phyloP scores from a whole-genome alignment of 306 rosid species.

The Amphicarpaea edgeworthii region DNA sequence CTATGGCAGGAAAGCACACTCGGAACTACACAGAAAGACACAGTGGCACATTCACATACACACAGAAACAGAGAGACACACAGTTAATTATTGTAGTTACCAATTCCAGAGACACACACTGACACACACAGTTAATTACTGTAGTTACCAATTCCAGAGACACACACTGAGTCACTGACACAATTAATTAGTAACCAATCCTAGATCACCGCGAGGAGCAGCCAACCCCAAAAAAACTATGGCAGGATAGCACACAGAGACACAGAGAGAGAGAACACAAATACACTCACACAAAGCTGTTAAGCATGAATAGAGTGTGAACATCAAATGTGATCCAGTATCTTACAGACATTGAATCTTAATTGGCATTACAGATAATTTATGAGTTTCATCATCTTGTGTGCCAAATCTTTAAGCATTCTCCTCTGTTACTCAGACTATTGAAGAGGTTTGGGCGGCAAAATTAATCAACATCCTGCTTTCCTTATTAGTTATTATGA shows the following conservation, averaged over 20 bases:
- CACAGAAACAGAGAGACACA: too few relatives aligned
- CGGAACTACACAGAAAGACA: too few relatives aligned
- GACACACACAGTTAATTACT: not conserved
- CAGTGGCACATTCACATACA: too few relatives aligned
- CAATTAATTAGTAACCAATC: not conserved
- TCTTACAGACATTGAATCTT: not conserved
- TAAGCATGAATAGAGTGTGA: not conserved
- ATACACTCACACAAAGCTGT: not conserved
- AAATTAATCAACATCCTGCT: not conserved
- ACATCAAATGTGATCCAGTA: too few relatives aligned
- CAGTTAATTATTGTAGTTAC: too few relatives aligned
- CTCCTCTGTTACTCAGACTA: constrained; percentile 30
- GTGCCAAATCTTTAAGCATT: constrained; percentile 34
- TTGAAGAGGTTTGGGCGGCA: not conserved
- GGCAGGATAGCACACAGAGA: not conserved
- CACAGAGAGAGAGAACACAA: not conserved
- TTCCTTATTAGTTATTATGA: constrained; percentile 19
- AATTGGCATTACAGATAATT: not conserved
- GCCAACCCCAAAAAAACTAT: not conserved
- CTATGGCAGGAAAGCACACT: too few relatives aligned
- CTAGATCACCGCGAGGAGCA: not conserved
- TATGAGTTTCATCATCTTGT: not conserved
- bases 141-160: too few relatives aligned
- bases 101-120: too few relatives aligned
- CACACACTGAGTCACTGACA: too few relatives aligned